Evolutionary conservation across 805 yeast genomes (phyloP).

Genomic region (Myxozyma sirexii): DNA sequence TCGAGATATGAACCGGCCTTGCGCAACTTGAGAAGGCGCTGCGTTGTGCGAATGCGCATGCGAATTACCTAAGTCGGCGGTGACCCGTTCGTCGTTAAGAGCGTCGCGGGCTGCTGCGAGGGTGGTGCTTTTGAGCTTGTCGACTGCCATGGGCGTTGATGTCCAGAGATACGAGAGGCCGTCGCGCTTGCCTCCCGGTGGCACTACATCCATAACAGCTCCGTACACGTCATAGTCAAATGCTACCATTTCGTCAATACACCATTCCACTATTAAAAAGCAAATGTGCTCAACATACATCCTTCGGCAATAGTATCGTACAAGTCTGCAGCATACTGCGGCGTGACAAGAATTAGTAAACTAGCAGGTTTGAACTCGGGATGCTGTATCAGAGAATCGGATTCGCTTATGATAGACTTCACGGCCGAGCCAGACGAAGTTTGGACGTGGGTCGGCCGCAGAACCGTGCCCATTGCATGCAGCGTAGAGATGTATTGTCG

Average conservation of each 20-base stretch:
- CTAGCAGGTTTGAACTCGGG: constrained; percentile 24
- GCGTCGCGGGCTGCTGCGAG: background rate
- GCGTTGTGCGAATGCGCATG: constrained; percentile 3
- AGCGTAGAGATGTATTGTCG: background rate
- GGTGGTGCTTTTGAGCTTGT: background rate
- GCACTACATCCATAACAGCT: constrained; percentile 27
- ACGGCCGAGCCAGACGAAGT: background rate
- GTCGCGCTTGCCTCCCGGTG: constrained; percentile 32
- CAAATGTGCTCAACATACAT: constrained; percentile 1
- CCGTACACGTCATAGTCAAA: constrained; percentile 22
- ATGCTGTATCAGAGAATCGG: constrained; percentile 8
- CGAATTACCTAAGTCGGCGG: background rate
- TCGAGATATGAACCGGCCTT: constrained; percentile 25
- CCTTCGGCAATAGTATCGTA: constrained; percentile 19
- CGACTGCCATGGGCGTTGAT: constrained; percentile 7
- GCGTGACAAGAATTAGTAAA: constrained; percentile 42
- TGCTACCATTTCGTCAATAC: background rate
- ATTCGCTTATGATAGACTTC: background rate
- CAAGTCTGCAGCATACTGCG: constrained; percentile 42
- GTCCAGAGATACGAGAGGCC: constrained; percentile 34
- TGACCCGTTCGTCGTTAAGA: background rate
- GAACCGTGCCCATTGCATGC: constrained; percentile 25
- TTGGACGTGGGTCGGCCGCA: constrained; percentile 19
- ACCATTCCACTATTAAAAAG: background rate
- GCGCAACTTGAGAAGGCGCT: background rate